These are phyloP conservation scores for Vitis hybrid DNA, from an alignment of 177 flowering plant genomes.

Conservation along the genomic window DNA sequence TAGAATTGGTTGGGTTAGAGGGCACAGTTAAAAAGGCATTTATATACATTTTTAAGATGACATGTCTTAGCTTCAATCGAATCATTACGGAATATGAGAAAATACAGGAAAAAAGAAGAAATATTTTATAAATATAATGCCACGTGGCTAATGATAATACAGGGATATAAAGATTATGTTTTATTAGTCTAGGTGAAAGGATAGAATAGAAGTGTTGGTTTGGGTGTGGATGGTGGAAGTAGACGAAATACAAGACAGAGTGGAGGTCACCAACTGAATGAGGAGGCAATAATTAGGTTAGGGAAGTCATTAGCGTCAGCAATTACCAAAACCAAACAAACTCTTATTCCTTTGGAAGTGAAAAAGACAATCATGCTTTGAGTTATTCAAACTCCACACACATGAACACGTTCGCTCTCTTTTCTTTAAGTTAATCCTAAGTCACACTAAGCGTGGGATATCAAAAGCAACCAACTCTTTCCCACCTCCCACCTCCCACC, in stretches of 20 bases:
- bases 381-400: constrained; percentile 11
- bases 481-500: neutral
- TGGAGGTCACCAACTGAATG: constrained; percentile 5
- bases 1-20: no score
- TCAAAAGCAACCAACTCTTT: constrained; percentile 4
- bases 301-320: constrained; percentile 4
- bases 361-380: constrained; percentile 5
- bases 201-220: no score
- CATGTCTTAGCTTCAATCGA: no score
- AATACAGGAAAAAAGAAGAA: no score
- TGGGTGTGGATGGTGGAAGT: no score
- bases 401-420: no score
- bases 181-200: neutral
- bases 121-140: no score
- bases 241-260: neutral
- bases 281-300: constrained; percentile 3
- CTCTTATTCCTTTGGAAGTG: constrained; percentile 1
- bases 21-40: no score
- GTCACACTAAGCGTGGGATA: constrained; percentile 2
- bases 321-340: constrained; percentile 13
- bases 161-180: no score
- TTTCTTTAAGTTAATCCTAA: constrained; percentile 16
- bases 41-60: no score
- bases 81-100: no score
- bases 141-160: no score